Base-by-base conservation (phyloP, 805 yeast species). In the Candida suzukii region DNA sequence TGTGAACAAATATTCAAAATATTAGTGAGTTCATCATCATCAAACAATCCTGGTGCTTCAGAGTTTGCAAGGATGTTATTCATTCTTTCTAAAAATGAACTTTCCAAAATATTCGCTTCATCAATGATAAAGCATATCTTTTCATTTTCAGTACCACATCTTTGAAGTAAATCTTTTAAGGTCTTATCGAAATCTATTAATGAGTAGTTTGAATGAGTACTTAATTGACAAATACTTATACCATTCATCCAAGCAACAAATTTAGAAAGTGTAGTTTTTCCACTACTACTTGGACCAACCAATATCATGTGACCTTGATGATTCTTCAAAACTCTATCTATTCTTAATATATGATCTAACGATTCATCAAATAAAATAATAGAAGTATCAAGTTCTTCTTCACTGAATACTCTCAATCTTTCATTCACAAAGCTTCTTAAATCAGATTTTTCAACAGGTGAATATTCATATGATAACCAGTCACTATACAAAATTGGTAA, bases 191-290 rank as follows among this genome's bases (percentile, higher is more conserved):
- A 90, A 39, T 88, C 84, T 0, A 49, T 50, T 16, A 84, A 63
- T 0, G 72, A 60, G 51, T 76, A 90, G 9, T 63, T 66, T 8
- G 74, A 58, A 21, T 72, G 70, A 0, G 83, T 83, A 30, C 64
- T 65, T 28, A 91, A 67, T 46, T 80, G 85, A 17, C 70, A 62
- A 0, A 79, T 68, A 22, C 67, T 71, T 17, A 86, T 54, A 0
- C 96, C 96, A 56, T 85, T 84, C 63, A 88, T 76, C 98, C 98
- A 91, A 0, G 95, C 78, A 4, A 86, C 96, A 69, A 91, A 91
- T 46, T 78, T 74, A 0, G 84, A 68, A 41, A 88, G 53, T 0
- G 90, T 80, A 0, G 87, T 73, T 57, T 85, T 86, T 1, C 97
- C 97, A 49, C 88, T 77, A 1, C 95, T 75, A 41, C 87, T 73